Evolutionary conservation across 1,284 basidiomycete species (phyloP), one percentile per base, ranked within the genome.

Genomic region (Sparassis latifolia): DNA sequence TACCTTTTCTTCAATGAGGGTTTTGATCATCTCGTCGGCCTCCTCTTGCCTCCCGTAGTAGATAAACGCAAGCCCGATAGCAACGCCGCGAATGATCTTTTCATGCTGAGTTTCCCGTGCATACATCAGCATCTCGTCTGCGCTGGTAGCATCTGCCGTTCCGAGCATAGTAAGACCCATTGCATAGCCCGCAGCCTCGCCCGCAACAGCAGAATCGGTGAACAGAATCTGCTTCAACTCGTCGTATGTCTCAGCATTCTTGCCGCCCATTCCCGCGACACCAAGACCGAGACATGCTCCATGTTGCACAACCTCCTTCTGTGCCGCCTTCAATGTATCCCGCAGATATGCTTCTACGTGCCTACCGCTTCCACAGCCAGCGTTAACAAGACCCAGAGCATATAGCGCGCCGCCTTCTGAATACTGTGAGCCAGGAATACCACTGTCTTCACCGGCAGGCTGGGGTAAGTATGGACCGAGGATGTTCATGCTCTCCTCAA

Each of bases 101-200:
- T 98, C 95, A 66, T 97, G 95, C 62, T 95, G 92, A 1, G 95
- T 97, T 66, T 98, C 95, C 54, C 87, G 80, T 28, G 95, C 92
- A 64, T 97, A 98, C 43, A 86, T 79, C 50, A 97, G 73, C 93
- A 97, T 97, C 71, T 98, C 95, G 29, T 90, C 85, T 28, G 92
- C 82, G 45, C 84, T 82, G 40, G 82, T 85, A 42, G 76, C 74
- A 49, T 83, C 85, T 12, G 83, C 93, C 4, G 91, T 93, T 29
- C 92, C 95, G 10, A 98, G 79, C 94, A 97, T 97, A 64, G 97
- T 81, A 48, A 98, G 75, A 48, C 95, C 95, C 92, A 98, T 97
- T 2, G 92, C 89, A 69, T 92, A 96, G 20, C 95, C 95, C 33
- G 92, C 83, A 3, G 89, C 92, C 70, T 97, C 95, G 20, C 94